Percentiles rank a stretch among this genome's conserved stretches.
phyloP scores from a whole-genome alignment of 495 filamentous ascomycete genomes.

The Aspergillus conjunctus region DNA sequence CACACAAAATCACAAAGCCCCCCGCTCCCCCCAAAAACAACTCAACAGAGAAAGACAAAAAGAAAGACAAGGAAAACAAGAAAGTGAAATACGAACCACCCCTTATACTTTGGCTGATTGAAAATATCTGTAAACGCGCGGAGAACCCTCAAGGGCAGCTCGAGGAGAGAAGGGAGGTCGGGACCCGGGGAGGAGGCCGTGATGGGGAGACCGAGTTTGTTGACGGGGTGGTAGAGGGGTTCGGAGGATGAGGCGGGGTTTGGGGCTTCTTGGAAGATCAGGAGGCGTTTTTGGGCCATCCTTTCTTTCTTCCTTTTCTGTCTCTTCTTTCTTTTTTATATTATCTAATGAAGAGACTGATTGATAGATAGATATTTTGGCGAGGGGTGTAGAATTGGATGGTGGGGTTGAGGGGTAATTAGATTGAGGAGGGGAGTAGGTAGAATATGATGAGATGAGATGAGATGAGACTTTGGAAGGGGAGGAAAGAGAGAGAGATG shows the following conservation, averaged over 20 bases:
- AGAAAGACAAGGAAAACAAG: slow-evolving; percentile 2
- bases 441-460: too few species aligned
- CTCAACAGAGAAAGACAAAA: slow-evolving; percentile 12
- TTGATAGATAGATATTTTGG: neutral
- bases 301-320: slow-evolving; percentile 9
- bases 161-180: slow-evolving; percentile 41
- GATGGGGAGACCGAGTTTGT: slow-evolving; percentile 47
- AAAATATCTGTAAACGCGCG: slow-evolving; percentile 49
- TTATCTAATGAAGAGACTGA: neutral
- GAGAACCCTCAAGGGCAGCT: slow-evolving; percentile 43
- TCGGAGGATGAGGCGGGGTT: slow-evolving; percentile 37
- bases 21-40: slow-evolving; percentile 1
- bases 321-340: neutral
- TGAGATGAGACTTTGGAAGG: too few species aligned
- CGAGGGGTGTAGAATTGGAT: too few species aligned
- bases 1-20: neutral
- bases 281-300: slow-evolving; percentile 20
- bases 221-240: slow-evolving; percentile 42
- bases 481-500: too few species aligned
- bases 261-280: slow-evolving; percentile 26
- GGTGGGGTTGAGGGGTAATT: neutral
- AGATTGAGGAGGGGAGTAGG: too few species aligned
- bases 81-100: slow-evolving; percentile 39
- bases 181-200: slow-evolving; percentile 36
- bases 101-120: slow-evolving; percentile 49